Evolutionary conservation across 1,139 yeast species (phyloP), one percentile per base, ranked within the genome.

Genomic region (Yamadazyma dushanensis): DNA sequence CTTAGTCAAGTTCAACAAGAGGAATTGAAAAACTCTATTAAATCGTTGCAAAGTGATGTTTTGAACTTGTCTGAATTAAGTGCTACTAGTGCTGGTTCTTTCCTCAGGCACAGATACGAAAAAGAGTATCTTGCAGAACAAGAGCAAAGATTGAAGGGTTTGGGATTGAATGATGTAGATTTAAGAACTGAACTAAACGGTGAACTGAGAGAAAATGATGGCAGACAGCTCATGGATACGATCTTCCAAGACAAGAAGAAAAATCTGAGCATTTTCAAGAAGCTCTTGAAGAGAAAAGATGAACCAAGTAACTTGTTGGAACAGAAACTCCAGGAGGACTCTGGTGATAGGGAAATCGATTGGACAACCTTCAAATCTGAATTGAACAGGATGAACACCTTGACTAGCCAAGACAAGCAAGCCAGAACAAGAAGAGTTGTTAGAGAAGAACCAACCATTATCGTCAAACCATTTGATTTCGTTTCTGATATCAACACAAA

Each of bases 71-170:
- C 80, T 29, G 92, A 85, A 53, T 75, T 85, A 40, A 83, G 94
- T 63, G 95, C 95, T 4, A 86, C 95, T 0, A 83, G 94, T 49
- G 96, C 96, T 2, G 95, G 95, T 0, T 85, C 95, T 9, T 79
- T 80, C 43, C 78, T 80, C 36, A 74, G 95, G 50, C 92, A 87
- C 53, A 80, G 77, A 50, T 68, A 64, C 54, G 79, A 79, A 41
- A 67, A 66, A 46, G 68, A 63, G 41, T 53, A 53, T 25, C 40
- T 36, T 16, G 35, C 36, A 5, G 48, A 46, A 17, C 53, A 51
- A 34, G 68, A 50, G 42, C 43, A 45, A 5, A 48, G 53, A 32
- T 41, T 57, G 52, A 49, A 50, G 17, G 46, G 47, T 5, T 31
- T 62, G 32, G 38, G 54, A 4, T 35, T 60, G 6, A 42, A 47